Percentiles rank a stretch among this genome's conserved stretches.
Conservation (phyloP, 768 basidiomycete species). For the Mycena rosella region DNA sequence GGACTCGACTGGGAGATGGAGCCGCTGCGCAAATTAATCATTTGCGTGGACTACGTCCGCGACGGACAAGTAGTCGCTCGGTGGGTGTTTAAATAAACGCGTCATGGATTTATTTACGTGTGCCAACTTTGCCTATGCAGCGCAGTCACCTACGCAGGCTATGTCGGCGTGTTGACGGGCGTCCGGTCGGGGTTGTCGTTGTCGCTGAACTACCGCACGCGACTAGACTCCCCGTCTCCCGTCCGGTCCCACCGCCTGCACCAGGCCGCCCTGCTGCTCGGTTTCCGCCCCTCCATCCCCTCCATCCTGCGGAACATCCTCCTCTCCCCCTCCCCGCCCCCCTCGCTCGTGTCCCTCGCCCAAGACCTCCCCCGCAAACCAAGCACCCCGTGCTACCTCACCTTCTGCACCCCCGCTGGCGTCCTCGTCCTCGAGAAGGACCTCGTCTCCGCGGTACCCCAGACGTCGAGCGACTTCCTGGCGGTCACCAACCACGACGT, state of each 20-base stretch:
- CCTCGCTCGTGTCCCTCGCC: constrained; percentile 42
- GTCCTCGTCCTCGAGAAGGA: constrained; percentile 53
- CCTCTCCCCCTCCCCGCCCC: constrained; percentile 44
- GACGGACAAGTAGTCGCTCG: constrained; percentile 49
- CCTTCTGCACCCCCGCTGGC: constrained; percentile 49
- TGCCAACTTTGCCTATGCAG: constrained; percentile 31
- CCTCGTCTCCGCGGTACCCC: constrained; percentile 40
- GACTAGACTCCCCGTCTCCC: constrained; percentile 43
- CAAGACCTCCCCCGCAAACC: constrained; percentile 34
- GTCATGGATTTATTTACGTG: neutral
- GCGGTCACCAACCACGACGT: constrained; percentile 54
- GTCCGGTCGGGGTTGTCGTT: constrained; percentile 53
- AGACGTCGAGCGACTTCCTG: constrained; percentile 43
- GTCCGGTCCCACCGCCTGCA: constrained; percentile 44
- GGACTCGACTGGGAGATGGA: constrained; percentile 57
- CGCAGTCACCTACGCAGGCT: constrained; percentile 55
- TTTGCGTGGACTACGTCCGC: constrained; percentile 51
- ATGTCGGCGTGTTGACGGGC: constrained; percentile 53
- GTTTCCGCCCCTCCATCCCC: constrained; percentile 47
- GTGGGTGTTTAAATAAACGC: constrained; percentile 32
- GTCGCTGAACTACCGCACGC: constrained; percentile 52
- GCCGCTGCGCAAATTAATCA: constrained; percentile 47
- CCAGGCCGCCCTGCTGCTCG: constrained; percentile 48
- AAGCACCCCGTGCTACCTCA: constrained; percentile 51
- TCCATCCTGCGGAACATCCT: constrained; percentile 49